A percentile compares a stretch with the other conserved stretches of the same genome.
phyloP scores from a whole-genome alignment of 2,329 filamentous ascomycete species.

The Pyricularia sp. region DNA sequence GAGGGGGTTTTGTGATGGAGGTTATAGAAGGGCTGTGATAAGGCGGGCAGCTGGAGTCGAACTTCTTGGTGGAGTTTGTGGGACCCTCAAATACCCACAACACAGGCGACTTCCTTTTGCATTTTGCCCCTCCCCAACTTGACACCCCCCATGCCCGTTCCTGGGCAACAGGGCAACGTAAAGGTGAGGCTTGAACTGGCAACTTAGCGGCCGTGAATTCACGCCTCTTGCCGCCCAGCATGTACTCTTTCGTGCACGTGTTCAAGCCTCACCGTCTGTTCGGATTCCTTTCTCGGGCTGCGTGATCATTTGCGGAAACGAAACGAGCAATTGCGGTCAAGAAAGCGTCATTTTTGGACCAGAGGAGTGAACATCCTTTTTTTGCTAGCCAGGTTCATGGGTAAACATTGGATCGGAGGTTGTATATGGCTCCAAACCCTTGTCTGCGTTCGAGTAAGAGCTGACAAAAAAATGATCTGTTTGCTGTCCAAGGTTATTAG shows the following conservation, averaged over 20 bases:
- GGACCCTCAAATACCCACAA: neutral
- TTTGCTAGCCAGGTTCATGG: neutral
- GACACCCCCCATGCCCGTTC: neutral
- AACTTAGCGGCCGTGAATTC: neutral
- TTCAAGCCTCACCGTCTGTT: neutral
- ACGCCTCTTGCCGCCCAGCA: neutral
- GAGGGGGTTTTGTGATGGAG: neutral
- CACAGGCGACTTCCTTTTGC: neutral
- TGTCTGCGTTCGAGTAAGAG: neutral
- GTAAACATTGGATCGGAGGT: neutral
- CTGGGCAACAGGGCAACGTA: neutral
- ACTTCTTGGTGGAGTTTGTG: neutral
- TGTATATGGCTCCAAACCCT: neutral
- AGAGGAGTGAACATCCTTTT: neutral
- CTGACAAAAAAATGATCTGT: neutral
- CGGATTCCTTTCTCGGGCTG: neutral
- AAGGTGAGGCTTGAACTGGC: neutral
- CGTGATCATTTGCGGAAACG: neutral
- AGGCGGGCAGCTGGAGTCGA: neutral
- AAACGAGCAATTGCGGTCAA: neutral
- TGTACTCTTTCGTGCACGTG: neutral
- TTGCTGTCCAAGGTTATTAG: too few relatives aligned
- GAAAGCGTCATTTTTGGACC: neutral
- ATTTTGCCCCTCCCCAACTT: neutral
- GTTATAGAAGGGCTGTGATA: neutral